Percentiles rank a stretch among this genome's conserved stretches.
Conservation (phyloP, 1,139 yeast species). For the Nakaseomyces uthaithaninus region DNA sequence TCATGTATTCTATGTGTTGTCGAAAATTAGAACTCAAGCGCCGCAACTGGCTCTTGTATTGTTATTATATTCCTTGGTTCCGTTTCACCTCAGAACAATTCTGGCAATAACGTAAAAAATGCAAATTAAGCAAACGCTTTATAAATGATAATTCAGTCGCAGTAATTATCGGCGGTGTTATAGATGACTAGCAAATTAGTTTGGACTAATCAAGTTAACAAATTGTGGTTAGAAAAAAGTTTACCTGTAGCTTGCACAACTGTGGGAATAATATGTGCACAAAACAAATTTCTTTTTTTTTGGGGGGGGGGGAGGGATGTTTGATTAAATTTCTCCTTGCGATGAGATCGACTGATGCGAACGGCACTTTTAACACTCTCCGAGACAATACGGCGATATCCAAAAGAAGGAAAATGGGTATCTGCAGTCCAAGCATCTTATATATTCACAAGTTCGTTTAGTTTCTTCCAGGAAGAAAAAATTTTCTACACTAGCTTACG, state of each 20-base stretch:
- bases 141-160: too few species aligned
- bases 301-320: too few species aligned
- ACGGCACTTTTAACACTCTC: slow-evolving; percentile 3
- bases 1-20: background rate
- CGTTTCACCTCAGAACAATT: too few species aligned
- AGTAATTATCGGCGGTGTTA: too few species aligned
- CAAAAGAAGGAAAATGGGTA: slow-evolving; percentile 1
- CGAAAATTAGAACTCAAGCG: background rate
- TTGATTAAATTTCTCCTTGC: background rate
- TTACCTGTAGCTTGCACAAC: too few species aligned
- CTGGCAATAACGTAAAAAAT: too few species aligned
- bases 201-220: too few species aligned
- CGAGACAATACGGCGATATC: background rate
- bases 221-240: too few species aligned
- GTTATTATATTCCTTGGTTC: background rate
- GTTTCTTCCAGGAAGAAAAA: background rate
- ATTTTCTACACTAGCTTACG: background rate
- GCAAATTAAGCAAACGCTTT: too few species aligned
- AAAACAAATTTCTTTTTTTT: background rate
- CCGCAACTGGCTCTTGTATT: background rate
- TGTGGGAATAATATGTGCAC: background rate
- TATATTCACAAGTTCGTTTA: too few species aligned
- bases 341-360: too few species aligned
- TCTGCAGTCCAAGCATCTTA: too few species aligned
- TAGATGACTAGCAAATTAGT: slow-evolving; percentile 2